These are phyloP conservation scores for Melaleuca quinquenervia DNA, from an alignment of 345 rosid genomes.

Conservation along the genomic window DNA sequence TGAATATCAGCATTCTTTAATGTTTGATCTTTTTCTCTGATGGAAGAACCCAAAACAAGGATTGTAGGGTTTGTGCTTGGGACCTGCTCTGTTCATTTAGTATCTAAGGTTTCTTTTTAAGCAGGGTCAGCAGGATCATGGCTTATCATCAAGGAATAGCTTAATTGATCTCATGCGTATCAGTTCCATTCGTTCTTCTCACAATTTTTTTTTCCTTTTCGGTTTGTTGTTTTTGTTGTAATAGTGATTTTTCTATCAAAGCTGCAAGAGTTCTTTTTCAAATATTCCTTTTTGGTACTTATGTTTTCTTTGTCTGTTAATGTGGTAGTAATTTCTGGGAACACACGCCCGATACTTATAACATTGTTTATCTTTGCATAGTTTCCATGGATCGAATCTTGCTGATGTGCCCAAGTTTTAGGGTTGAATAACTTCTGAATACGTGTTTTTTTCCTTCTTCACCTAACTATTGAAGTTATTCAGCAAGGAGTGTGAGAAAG, in stretches of 20 bases:
- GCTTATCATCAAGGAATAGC: not conserved
- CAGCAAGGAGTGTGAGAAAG: not conserved
- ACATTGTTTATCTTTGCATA: not conserved
- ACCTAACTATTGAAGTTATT: not conserved
- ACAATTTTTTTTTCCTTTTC: not conserved
- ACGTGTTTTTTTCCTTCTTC: not conserved
- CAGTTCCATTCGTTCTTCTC: not conserved
- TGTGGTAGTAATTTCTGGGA: not conserved
- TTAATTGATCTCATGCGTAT: not conserved
- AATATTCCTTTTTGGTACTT: not conserved
- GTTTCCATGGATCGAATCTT: not conserved
- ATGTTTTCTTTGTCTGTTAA: not conserved
- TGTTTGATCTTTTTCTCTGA: not conserved
- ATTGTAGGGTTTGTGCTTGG: not conserved
- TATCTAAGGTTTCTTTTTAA: not conserved
- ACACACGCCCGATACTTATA: not conserved
- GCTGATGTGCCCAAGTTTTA: not conserved
- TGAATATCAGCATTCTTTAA: not conserved
- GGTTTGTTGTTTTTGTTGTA: not conserved
- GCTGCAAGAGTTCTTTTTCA: not conserved
- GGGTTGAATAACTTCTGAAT: not conserved
- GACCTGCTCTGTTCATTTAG: not conserved
- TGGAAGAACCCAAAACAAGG: not conserved
- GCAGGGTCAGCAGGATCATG: not conserved
- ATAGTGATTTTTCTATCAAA: not conserved